phyloP scores from a whole-genome alignment of 768 basidiomycete genomes.

The Mycena rebaudengoi region DNA sequence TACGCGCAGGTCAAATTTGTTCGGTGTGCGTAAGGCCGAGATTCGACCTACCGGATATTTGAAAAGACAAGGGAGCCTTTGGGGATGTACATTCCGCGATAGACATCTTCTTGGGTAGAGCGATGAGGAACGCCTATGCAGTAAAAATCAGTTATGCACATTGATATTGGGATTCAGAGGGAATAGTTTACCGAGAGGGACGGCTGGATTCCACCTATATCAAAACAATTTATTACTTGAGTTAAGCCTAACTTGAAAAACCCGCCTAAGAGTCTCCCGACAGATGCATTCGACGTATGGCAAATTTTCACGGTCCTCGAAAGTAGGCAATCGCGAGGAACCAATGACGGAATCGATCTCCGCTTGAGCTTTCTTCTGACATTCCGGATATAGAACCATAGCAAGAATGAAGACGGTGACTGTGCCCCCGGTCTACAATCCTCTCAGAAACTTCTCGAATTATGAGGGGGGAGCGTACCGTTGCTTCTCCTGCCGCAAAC shows the following conservation, averaged over 20 bases:
- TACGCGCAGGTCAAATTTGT: too few species aligned
- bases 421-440: not conserved
- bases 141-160: too few species aligned
- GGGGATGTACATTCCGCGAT: constrained; percentile 44
- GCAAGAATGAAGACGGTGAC: constrained; percentile 7
- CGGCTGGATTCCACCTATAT: not conserved
- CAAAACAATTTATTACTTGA: not conserved
- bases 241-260: not conserved
- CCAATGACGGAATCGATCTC: constrained; percentile 3
- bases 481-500: constrained; percentile 45
- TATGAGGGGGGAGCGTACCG: constrained; percentile 35
- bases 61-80: constrained; percentile 43
- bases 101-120: constrained; percentile 40
- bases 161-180: too few species aligned
- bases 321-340: not conserved
- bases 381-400: constrained; percentile 14
- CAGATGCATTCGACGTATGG: not conserved
- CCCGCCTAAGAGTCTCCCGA: not conserved
- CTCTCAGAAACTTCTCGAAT: not conserved
- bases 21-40: too few species aligned
- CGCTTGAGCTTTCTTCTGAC: not conserved
- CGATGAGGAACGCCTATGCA: constrained; percentile 45
- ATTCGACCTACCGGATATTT: constrained; percentile 49
- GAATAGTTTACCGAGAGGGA: not conserved
- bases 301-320: not conserved